phyloP scores from a whole-genome alignment of 352 stramenopile species.

The Discostella stelligera region DNA sequence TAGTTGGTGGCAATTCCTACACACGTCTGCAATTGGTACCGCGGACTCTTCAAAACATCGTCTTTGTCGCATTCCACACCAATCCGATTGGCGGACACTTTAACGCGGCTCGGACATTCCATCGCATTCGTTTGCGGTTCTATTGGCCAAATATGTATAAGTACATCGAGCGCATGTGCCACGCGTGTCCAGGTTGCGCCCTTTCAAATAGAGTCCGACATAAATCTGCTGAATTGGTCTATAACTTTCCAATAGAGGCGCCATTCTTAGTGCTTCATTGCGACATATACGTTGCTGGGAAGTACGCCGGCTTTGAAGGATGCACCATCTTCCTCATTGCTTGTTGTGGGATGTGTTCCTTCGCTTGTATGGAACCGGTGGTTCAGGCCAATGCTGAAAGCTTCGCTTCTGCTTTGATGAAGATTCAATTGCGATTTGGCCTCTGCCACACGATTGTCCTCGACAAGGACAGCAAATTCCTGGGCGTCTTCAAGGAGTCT shows the following conservation, averaged over 20 bases:
- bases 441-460: too few species aligned
- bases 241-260: too few species aligned
- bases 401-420: conserved; percentile 4
- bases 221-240: too few species aligned
- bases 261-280: conserved; percentile 4
- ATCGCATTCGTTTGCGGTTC: too few species aligned
- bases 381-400: background rate
- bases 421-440: too few species aligned
- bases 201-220: background rate
- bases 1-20: background rate
- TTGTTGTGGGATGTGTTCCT: conserved; percentile 9
- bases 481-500: background rate
- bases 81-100: too few species aligned
- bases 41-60: too few species aligned
- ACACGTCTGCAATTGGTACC: background rate
- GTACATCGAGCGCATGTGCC: background rate
- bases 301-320: background rate
- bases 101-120: too few species aligned
- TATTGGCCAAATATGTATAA: too few species aligned
- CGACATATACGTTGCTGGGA: background rate
- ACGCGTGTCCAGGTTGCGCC: background rate
- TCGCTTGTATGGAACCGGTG: too few species aligned
- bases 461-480: too few species aligned
- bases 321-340: background rate
- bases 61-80: too few species aligned